Conservation (phyloP, 805 yeast species). For the Suhomyces sp. region DNA sequence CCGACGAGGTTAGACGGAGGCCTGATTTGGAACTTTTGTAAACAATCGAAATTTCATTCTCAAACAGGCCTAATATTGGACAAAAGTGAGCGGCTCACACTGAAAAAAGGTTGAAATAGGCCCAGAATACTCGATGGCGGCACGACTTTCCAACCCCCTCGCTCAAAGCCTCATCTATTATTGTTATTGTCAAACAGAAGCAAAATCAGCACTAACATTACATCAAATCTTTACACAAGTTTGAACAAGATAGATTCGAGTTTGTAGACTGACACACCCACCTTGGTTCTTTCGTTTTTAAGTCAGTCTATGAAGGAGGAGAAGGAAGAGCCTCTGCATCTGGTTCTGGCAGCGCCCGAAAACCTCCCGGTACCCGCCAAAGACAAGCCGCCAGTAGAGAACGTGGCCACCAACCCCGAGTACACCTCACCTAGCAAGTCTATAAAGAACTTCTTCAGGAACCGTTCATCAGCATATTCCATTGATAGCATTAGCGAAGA, state of each 20-base stretch:
- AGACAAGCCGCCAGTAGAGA: background rate
- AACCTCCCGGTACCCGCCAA: background rate
- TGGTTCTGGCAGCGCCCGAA: background rate
- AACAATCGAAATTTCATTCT: background rate
- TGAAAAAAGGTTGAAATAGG: background rate
- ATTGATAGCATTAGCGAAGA: conserved; percentile 23
- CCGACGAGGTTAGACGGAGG: background rate
- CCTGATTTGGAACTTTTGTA: background rate
- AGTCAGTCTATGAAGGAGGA: conserved; percentile 4
- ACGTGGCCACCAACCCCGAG: conserved; percentile 7
- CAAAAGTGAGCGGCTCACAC: background rate
- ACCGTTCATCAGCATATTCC: conserved; percentile 21
- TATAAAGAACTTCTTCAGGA: conserved; percentile 22
- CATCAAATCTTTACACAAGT: background rate
- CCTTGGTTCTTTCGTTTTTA: conserved; percentile 2
- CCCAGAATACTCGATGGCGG: background rate
- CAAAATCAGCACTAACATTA: background rate
- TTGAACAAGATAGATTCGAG: background rate
- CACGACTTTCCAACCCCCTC: background rate
- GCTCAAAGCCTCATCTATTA: background rate
- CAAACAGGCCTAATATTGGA: background rate
- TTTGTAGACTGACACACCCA: conserved; percentile 2
- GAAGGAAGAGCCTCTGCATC: background rate
- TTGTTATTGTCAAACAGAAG: background rate
- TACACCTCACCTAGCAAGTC: conserved; percentile 27